phyloP scores from a whole-genome alignment of 139 green algal genomes.

The Chlorella ohadii region DNA sequence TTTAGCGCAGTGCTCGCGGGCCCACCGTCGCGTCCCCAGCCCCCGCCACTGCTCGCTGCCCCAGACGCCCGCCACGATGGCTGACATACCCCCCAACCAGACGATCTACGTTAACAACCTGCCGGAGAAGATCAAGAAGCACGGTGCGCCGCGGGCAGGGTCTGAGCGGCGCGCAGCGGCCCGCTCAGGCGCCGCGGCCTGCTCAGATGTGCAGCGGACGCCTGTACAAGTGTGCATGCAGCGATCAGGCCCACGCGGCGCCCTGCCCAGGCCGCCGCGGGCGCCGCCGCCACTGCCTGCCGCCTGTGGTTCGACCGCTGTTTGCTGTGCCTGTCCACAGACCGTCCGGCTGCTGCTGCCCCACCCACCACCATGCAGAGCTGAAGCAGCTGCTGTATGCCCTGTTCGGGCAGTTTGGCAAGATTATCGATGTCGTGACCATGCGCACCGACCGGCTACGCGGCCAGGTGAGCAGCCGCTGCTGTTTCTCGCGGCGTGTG shows the following conservation, averaged over 20 bases:
- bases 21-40: background rate
- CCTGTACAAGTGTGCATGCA: no score
- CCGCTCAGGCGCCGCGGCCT: no score
- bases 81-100: constrained; percentile 83
- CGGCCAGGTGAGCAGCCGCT: constrained; percentile 55
- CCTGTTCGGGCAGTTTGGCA: constrained; percentile 98
- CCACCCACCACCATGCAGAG: no score
- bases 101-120: constrained; percentile 98
- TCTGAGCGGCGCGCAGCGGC: background rate
- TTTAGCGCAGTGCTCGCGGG: no score
- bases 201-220: no score
- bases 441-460: constrained; percentile 57
- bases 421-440: constrained; percentile 93
- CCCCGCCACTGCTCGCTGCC: background rate
- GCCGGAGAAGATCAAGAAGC: constrained; percentile 95
- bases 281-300: no score
- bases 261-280: no score
- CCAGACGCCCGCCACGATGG: constrained; percentile 20
- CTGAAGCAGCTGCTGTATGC: constrained; percentile 93
- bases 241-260: no score
- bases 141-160: constrained; percentile 68
- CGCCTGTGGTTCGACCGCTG: no score
- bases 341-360: background rate
- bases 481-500: background rate
- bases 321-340: no score